These are phyloP conservation scores for Stylonectria norvegica DNA, from an alignment of 2,329 filamentous ascomycete genomes.

Conservation along the genomic window DNA sequence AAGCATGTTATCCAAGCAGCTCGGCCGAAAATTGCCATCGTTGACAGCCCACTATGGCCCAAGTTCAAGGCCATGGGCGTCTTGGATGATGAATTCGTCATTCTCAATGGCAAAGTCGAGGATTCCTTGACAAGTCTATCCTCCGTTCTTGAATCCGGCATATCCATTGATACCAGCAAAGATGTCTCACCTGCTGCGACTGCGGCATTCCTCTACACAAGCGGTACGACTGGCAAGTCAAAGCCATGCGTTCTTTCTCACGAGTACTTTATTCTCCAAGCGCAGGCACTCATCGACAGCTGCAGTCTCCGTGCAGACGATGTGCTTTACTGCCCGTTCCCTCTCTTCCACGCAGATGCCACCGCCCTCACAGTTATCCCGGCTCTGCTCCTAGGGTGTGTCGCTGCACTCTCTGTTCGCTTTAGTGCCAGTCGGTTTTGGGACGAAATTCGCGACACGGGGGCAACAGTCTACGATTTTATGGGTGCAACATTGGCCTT, in stretches of 20 bases:
- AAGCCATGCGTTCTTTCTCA: constrained; percentile 6
- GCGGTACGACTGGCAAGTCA: constrained; percentile 8
- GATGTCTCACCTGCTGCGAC: constrained; percentile 1
- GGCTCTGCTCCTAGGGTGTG: constrained; percentile 1
- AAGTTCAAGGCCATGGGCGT: not conserved
- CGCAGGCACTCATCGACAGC: constrained; percentile 2
- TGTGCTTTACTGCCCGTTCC: constrained; percentile 4
- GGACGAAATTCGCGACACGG: constrained; percentile 7
- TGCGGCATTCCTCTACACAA: constrained; percentile 8
- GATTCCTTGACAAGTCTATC: not conserved
- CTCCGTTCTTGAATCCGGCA: not conserved
- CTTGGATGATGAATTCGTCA: not conserved
- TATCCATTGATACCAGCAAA: not conserved
- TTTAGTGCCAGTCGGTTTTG: constrained; percentile 5
- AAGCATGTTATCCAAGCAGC: constrained; percentile 6
- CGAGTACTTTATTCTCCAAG: constrained; percentile 8
- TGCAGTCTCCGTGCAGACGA: not conserved
- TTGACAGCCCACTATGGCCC: not conserved
- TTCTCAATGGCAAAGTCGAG: not conserved
- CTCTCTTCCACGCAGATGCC: constrained; percentile 3
- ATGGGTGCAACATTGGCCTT: constrained; percentile 8
- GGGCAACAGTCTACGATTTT: constrained; percentile 7
- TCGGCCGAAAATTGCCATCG: constrained; percentile 1
- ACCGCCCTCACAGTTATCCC: constrained; percentile 1
- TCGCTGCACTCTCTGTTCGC: not conserved